A percentile compares a stretch with the other conserved stretches of the same genome.
phyloP scores from a whole-genome alignment of 2,329 filamentous ascomycete genomes.

The Didymella sp. region DNA sequence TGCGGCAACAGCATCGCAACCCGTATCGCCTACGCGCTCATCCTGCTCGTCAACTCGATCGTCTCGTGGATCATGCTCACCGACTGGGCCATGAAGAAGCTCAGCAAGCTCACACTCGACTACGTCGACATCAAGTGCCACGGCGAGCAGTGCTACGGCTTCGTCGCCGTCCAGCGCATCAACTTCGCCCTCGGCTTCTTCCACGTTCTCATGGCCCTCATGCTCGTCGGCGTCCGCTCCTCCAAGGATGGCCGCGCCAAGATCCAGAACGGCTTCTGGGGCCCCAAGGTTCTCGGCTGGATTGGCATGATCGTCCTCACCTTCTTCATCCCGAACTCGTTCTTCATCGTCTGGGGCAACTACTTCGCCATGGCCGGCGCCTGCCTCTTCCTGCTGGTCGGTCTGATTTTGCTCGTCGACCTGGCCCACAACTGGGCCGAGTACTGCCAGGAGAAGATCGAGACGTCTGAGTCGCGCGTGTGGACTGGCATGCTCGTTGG shows the following conservation, averaged over 20 bases:
- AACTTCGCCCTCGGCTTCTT: conserved; percentile 97
- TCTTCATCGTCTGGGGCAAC: conserved; percentile 96
- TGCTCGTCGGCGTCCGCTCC: conserved; percentile 84
- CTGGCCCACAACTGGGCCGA: conserved; percentile 97
- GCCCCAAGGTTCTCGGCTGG: conserved; percentile 93
- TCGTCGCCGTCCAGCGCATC: conserved; percentile 95
- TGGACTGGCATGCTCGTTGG: conserved; percentile 91
- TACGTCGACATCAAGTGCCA: conserved; percentile 94
- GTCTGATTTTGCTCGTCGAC: conserved; percentile 90
- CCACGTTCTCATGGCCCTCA: conserved; percentile 82
- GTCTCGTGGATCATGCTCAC: conserved; percentile 99
- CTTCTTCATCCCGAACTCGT: conserved; percentile 92
- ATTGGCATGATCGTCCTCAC: conserved; percentile 84
- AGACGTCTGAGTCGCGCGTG: conserved; percentile 80
- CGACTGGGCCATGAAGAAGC: conserved; percentile 95
- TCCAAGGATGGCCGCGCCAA: conserved; percentile 87
- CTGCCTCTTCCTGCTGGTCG: conserved; percentile 91
- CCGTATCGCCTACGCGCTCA: conserved; percentile 92
- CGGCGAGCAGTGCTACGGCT: conserved; percentile 90
- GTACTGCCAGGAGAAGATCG: conserved; percentile 92
- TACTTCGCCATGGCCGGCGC: conserved; percentile 88
- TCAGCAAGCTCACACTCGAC: conserved; percentile 89
- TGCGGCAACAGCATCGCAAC: conserved; percentile 98
- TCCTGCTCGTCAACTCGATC: conserved; percentile 95
- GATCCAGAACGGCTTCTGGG: conserved; percentile 99